These are phyloP conservation scores for Aspergillus olivimuriae DNA, from an alignment of 495 filamentous ascomycete species.

Conservation along the genomic window DNA sequence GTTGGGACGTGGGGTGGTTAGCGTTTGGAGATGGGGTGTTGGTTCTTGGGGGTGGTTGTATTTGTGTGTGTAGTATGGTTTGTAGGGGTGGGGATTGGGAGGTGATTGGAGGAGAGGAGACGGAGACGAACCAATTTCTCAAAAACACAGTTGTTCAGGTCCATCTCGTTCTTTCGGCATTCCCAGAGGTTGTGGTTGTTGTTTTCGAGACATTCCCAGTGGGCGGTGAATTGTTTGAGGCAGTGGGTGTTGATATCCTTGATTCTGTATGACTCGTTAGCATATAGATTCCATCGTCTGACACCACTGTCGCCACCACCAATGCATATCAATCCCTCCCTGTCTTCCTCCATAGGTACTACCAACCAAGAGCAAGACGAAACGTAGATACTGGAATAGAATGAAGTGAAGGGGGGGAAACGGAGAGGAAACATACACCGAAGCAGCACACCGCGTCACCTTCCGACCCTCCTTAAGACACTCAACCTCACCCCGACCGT, in stretches of 20 bases:
- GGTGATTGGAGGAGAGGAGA: background rate
- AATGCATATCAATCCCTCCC: background rate
- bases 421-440: conserved; percentile 64
- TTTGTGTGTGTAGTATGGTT: no score
- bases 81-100: background rate
- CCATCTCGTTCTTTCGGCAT: conserved; percentile 72
- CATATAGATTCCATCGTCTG: no score
- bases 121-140: conserved; percentile 73
- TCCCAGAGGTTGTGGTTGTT: conserved; percentile 97
- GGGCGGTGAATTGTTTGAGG: conserved; percentile 78
- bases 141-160: conserved; percentile 87
- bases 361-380: no score
- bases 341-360: background rate
- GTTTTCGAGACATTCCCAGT: conserved; percentile 94
- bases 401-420: background rate
- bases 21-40: no score
- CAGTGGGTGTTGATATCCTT: conserved; percentile 96
- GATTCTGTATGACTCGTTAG: conserved; percentile 62
- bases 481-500: conserved; percentile 83
- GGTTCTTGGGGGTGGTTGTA: background rate
- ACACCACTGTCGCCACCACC: background rate
- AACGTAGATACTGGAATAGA: background rate
- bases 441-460: conserved; percentile 91
- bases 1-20: background rate
- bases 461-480: conserved; percentile 94